phyloP scores from a whole-genome alignment of 2,329 filamentous ascomycete species.

The Stagonosporopsis cucurbitacearum region DNA sequence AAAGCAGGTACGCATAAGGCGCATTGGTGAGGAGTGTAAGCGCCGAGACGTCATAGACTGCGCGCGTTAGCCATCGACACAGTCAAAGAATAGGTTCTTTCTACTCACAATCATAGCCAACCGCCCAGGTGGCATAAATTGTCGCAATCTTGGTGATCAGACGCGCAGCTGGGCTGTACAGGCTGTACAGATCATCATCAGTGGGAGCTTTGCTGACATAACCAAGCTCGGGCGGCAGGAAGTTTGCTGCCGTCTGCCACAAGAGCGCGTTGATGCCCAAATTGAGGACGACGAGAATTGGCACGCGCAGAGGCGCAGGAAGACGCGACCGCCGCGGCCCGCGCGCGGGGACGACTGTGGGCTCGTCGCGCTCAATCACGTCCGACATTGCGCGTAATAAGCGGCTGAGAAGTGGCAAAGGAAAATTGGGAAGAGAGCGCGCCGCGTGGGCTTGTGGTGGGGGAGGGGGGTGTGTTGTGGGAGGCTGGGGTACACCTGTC shows the following conservation, averaged over 20 bases:
- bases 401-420: conserved; percentile 1
- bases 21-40: conserved; percentile 71
- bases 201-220: conserved; percentile 66
- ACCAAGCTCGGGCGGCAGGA: conserved; percentile 70
- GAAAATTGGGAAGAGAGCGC: conserved; percentile 1
- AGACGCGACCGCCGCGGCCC: conserved; percentile 41
- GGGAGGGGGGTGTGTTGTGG: conserved; percentile 14
- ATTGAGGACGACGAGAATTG: conserved; percentile 58
- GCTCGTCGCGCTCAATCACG: conserved; percentile 37
- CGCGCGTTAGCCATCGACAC: conserved; percentile 12
- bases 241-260: conserved; percentile 66
- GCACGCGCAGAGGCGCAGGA: conserved; percentile 48
- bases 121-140: conserved; percentile 74
- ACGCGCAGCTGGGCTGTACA: conserved; percentile 56
- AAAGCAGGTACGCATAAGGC: conserved; percentile 77
- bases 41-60: conserved; percentile 51
- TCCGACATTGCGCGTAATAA: conserved; percentile 32
- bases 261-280: conserved; percentile 69
- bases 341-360: conserved; percentile 33
- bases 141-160: conserved; percentile 67
- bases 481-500: conserved; percentile 12
- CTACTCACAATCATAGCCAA: conserved; percentile 72
- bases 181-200: conserved; percentile 64
- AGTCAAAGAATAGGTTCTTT: background rate
- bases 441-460: conserved; percentile 16